Conservation (phyloP, 2,329 filamentous ascomycete genomes). For the Penicillium polonicum region DNA sequence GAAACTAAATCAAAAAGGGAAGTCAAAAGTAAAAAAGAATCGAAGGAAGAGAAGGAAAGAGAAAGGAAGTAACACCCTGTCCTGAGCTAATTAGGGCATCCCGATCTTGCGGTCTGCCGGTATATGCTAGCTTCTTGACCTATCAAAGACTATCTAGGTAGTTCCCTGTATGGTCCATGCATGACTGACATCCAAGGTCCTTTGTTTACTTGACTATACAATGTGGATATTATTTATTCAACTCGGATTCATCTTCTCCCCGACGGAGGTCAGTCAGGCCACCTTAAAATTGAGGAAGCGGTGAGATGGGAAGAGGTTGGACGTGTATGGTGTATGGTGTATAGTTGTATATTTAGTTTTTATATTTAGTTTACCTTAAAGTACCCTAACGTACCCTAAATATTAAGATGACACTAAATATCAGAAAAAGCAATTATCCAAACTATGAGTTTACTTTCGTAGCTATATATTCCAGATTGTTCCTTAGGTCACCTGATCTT, state of each 20-base stretch:
- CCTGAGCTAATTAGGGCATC: background rate
- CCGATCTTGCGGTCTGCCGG: conserved; percentile 2
- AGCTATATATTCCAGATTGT: background rate
- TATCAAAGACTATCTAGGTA: background rate
- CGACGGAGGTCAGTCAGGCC: background rate
- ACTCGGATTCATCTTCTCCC: background rate
- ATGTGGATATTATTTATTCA: background rate
- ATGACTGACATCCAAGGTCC: background rate
- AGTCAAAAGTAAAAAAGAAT: background rate
- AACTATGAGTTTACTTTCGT: no score
- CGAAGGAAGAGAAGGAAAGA: background rate
- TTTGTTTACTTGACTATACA: background rate
- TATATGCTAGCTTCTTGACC: background rate
- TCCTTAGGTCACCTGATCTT: conserved; percentile 4
- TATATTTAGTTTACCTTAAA: background rate
- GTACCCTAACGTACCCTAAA: background rate
- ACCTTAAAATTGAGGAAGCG: background rate
- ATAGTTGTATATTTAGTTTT: no score
- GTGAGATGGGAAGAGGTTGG: background rate
- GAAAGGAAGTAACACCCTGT: background rate
- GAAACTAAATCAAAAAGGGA: background rate
- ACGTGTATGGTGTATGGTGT: background rate
- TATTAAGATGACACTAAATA: background rate
- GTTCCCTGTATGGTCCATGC: background rate
- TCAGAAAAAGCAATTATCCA: background rate